Evolutionary conservation across 768 basidiomycete species (phyloP).

Genomic region (Naganishia friedmannii): DNA sequence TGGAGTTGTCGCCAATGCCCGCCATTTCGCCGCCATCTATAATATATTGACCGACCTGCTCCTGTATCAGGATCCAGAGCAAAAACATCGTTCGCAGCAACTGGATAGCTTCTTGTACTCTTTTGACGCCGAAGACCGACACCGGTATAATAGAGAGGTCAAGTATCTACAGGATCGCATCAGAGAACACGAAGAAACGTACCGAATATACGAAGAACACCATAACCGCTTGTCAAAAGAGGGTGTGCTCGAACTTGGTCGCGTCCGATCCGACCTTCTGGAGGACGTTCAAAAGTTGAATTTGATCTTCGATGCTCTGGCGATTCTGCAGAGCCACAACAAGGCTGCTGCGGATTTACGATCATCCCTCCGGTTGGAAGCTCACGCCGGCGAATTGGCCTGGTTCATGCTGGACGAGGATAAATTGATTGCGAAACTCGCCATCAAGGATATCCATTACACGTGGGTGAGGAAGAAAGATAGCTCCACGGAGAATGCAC

Average conservation of each 20-base stretch:
- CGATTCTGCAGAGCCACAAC: constrained; percentile 77
- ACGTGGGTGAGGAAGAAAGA: constrained; percentile 83
- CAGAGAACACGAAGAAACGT: constrained; percentile 56
- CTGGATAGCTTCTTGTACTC: constrained; percentile 78
- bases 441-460: constrained; percentile 73
- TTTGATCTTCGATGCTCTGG: constrained; percentile 69
- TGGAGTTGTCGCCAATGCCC: constrained; percentile 76
- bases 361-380: constrained; percentile 74
- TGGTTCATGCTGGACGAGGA: constrained; percentile 82
- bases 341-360: constrained; percentile 64
- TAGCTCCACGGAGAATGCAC: constrained; percentile 74
- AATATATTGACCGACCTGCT: constrained; percentile 80
- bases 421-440: constrained; percentile 77
- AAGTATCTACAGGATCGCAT: constrained; percentile 66
- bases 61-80: constrained; percentile 82
- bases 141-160: constrained; percentile 43
- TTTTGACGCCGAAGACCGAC: constrained; percentile 60
- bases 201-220: constrained; percentile 51
- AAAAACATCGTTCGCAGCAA: constrained; percentile 71
- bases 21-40: constrained; percentile 79
- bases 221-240: constrained; percentile 52
- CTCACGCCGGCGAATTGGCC: constrained; percentile 78
- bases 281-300: constrained; percentile 74
- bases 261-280: constrained; percentile 69
- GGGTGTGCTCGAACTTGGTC: constrained; percentile 60